Percentiles rank a stretch among this genome's conserved stretches.
These are phyloP conservation scores for Colletotrichum musicola DNA, from an alignment of 2,329 filamentous ascomycete genomes.

Conservation along the genomic window DNA sequence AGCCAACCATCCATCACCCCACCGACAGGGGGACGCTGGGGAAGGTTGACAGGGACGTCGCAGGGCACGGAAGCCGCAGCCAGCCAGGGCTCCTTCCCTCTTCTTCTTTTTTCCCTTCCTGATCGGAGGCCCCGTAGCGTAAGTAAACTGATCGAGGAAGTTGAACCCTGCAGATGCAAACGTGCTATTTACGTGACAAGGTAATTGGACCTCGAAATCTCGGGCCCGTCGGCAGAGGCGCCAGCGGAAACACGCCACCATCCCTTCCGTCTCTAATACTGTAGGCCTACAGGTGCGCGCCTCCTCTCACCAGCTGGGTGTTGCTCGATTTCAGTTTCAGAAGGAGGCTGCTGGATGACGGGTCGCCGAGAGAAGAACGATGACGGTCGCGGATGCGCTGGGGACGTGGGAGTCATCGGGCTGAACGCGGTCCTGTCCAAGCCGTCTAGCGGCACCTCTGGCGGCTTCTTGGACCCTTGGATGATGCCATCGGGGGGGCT, in stretches of 20 bases:
- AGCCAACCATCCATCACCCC: conserved; percentile 36
- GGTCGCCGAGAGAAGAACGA: neutral
- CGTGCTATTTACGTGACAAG: neutral
- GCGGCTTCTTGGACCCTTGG: conserved; percentile 34
- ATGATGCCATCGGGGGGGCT: conserved; percentile 27
- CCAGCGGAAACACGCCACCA: conserved; percentile 22
- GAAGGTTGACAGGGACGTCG: neutral
- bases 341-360: conserved; percentile 7
- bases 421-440: conserved; percentile 33
- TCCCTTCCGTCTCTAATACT: neutral
- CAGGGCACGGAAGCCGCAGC: conserved; percentile 8
- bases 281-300: no score
- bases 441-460: conserved; percentile 26
- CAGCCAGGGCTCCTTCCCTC: neutral
- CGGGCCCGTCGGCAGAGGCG: conserved; percentile 25
- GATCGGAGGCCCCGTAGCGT: no score
- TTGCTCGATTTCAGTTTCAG: conserved; percentile 6
- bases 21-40: neutral
- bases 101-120: no score
- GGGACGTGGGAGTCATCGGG: conserved; percentile 11
- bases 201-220: conserved; percentile 11
- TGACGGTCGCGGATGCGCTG: conserved; percentile 24
- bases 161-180: conserved; percentile 17
- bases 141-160: neutral
- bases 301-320: neutral